A percentile compares a stretch with the other conserved stretches of the same genome.
These are phyloP conservation scores for Rhodotorula glutinis DNA, from an alignment of 1,284 basidiomycete species.

Conservation along the genomic window DNA sequence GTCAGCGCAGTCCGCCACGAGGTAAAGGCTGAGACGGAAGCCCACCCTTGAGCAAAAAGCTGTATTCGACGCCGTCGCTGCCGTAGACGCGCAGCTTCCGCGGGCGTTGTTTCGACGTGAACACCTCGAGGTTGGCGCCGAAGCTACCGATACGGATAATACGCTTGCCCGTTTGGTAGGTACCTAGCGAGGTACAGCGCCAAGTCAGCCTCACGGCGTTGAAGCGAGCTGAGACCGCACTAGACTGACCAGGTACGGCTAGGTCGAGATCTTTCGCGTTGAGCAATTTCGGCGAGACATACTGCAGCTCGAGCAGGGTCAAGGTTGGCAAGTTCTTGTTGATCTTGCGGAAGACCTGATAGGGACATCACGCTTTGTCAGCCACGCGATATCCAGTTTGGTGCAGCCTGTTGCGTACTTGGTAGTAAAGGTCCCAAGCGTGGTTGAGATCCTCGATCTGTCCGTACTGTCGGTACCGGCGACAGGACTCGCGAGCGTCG, in stretches of 20 bases:
- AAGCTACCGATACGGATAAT: conserved; percentile 82
- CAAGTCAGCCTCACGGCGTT: neutral
- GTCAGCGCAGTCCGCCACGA: neutral
- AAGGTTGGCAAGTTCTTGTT: conserved; percentile 89
- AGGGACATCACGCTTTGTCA: neutral
- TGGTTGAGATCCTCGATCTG: conserved; percentile 90
- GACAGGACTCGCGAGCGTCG: conserved; percentile 90
- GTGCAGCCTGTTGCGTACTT: conserved; percentile 53
- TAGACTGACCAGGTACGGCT: conserved; percentile 71
- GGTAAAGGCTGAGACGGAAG: neutral
- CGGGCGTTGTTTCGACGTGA: conserved; percentile 97
- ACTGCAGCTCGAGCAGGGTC: conserved; percentile 91
- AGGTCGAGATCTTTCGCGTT: conserved; percentile 86
- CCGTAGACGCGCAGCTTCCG: conserved; percentile 84
- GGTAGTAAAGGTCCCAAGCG: conserved; percentile 99
- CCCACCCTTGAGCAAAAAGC: conserved; percentile 85
- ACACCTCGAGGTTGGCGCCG: conserved; percentile 81
- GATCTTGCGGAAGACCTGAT: conserved; percentile 91
- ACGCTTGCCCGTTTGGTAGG: conserved; percentile 85
- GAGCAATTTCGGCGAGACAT: conserved; percentile 89
- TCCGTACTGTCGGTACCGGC: conserved; percentile 79
- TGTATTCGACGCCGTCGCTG: conserved; percentile 89
- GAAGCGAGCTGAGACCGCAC: too few species aligned
- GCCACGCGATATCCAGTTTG: too few species aligned
- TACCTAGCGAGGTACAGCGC: conserved; percentile 46